Evolutionary conservation across 2,329 filamentous ascomycete species (phyloP), one percentile per base, ranked within the genome.

Genomic region (Chaetomiaceae sp.): DNA sequence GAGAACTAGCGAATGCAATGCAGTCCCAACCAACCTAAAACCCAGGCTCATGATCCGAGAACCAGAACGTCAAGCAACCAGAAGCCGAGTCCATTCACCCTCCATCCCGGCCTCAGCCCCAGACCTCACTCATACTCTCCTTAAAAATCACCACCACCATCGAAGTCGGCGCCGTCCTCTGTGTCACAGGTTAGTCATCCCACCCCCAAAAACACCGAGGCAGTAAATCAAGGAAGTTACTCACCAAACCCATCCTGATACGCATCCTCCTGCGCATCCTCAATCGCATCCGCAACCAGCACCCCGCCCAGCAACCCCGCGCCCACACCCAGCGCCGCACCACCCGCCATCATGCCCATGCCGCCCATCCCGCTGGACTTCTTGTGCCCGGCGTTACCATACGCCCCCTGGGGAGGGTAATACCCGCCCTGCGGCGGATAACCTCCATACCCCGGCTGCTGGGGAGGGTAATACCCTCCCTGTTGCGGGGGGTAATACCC

Each of bases 281-380:
- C 72, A 47, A 91, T 76, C 1, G 85, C 84, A 64, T 87, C 76
- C 2, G 78, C 85, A 29, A 95, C 70, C 63, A 95, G 58, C 57
- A 83, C 80, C 51, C 91, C 91, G 62, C 90, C 91, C 1, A 96
- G 64, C 66, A 96, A 65, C 69, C 91, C 91, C 59, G 87, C 91
- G 61, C 90, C 91, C 4, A 89, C 69, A 72, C 91, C 91, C 39
- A 95, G 73, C 20, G 88, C 88, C 8, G 85, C 83, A 47, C 85
- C 89, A 44, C 88, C 89, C 1, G 55, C 55, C 55, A 81, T 77
- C 50, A 52, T 52, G 27, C 34, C 50, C 50, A 27, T 43, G 20
- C 51, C 29, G 29, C 47, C 23, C n/a, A n/a, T n/a, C 11, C 42
- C 34, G 31, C 48, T 40, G 2, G 40, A 17, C 42, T 45, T 45